A percentile compares a stretch with the other conserved stretches of the same genome.
Conservation (phyloP, 225 moss, liverwort and hornwort species). For the Sphagnum tenellum region DNA sequence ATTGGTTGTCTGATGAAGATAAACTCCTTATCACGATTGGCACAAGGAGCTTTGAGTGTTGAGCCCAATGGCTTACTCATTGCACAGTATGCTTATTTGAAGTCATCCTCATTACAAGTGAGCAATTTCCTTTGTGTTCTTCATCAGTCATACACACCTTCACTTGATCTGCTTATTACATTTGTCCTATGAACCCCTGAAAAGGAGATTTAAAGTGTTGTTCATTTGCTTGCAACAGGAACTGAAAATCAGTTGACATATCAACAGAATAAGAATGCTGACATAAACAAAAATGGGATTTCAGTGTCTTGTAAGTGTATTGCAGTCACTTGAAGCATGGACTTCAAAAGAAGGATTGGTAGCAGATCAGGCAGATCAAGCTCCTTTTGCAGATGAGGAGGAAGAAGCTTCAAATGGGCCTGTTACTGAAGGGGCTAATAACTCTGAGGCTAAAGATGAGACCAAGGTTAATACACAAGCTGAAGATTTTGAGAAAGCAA, state of each 20-base stretch:
- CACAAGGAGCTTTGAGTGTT: slow-evolving; percentile 41
- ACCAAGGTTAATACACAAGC: slow-evolving; percentile 42
- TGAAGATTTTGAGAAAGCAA: slow-evolving; percentile 79
- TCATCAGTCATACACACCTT: no score
- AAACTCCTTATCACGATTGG: slow-evolving; percentile 66
- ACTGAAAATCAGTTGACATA: no score
- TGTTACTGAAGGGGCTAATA: slow-evolving; percentile 28
- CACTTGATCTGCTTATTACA: no score
- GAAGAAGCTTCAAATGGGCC: slow-evolving; percentile 18
- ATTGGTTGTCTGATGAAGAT: slow-evolving; percentile 28
- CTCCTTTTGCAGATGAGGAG: slow-evolving; percentile 7
- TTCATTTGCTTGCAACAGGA: no score
- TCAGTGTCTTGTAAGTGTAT: slow-evolving; percentile 76
- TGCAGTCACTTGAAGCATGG: slow-evolving; percentile 70
- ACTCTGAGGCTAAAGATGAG: slow-evolving; percentile 38
- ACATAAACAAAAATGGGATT: not conserved
- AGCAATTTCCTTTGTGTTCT: not conserved
- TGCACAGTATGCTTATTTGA: slow-evolving; percentile 48
- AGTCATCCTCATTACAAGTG: slow-evolving; percentile 69
- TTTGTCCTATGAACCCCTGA: no score
- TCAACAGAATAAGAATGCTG: no score
- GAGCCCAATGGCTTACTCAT: slow-evolving; percentile 48
- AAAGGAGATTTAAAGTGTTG: no score
- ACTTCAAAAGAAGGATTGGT: slow-evolving; percentile 49
- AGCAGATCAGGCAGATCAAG: slow-evolving; percentile 8